Base-by-base conservation (phyloP, 148 eudicot species). In the Rhododendron vialii region DNA sequence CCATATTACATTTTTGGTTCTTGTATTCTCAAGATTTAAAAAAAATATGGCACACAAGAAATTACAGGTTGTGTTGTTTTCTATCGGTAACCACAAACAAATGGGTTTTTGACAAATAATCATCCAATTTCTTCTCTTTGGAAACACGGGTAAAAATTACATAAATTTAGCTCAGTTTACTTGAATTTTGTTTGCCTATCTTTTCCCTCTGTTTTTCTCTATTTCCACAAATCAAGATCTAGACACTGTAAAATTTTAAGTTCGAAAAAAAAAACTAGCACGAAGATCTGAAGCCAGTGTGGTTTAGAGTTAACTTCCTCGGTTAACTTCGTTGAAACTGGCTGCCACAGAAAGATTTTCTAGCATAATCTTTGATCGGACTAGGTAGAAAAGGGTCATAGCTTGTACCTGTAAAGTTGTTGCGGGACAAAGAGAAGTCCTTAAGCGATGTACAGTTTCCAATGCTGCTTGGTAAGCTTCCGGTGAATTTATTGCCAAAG, bases 361-460 rank as follows among this genome's bases (percentile, higher is more conserved):
- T 14, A 22, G 28, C 28, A 6, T 61, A 61, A 24, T 18, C 26
- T 20, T 22, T 7, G 69, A 61, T 61, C 28, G 28, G 69, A 61
- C 12, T 61, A 61, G n/a, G 26, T 61, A 61, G 69, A 61, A 41
- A 65, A 65, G n/a, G 61, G 18, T 53, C 17, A 20, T 53, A 53
- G 82, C 9, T 15, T 26, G 8, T 45, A 53, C 67, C 89, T 41
- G 13, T 24, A 69, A 65, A 85, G 18, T 24, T 26, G 71, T 88
- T 88, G 15, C 0, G 38, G 3, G 83, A 81, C 35, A 88, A 51
- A 78, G 33, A 76, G 51, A 88, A 43, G 22, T 0, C 12, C 5
- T 74, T 41, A 26, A 86, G 81, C 28, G 51, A 67, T 3, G 74
- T 71, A 24, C 86, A 69, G 63, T 71, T 76, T 3, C 86, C 82